A percentile compares a stretch with the other conserved stretches of the same genome.
Evolutionary conservation across 306 rosid genomes (phyloP).

Genomic region (Betula pendula): DNA sequence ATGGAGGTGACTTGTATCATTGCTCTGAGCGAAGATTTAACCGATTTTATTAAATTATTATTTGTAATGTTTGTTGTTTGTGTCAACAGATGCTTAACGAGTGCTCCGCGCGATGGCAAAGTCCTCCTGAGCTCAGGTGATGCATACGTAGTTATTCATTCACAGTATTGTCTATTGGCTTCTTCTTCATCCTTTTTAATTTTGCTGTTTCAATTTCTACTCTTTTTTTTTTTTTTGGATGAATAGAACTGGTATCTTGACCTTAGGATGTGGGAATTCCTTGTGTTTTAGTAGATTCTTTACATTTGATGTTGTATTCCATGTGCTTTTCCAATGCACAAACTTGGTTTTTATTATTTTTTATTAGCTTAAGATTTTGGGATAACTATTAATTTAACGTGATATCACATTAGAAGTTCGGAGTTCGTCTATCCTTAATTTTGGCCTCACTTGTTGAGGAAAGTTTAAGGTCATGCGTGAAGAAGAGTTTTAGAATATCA

Average conservation of each 20-base stretch:
- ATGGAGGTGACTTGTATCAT: too few species aligned
- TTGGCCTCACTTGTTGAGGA: too few species aligned
- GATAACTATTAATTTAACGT: too few species aligned
- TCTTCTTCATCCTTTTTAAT: background rate
- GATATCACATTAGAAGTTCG: too few species aligned
- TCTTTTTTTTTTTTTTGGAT: background rate
- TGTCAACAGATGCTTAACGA: slow-evolving; percentile 46
- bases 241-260: background rate
- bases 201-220: background rate
- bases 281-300: background rate
- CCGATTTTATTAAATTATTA: background rate
- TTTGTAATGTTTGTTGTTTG: background rate
- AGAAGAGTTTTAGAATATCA: too few species aligned
- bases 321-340: too few species aligned
- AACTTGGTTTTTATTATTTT: background rate
- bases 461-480: too few species aligned
- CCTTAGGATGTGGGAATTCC: background rate
- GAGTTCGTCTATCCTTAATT: too few species aligned
- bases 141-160: slow-evolving; percentile 13
- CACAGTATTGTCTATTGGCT: too few species aligned
- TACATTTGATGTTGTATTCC: background rate
- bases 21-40: background rate
- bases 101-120: slow-evolving; percentile 14
- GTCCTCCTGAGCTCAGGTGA: slow-evolving; percentile 45
- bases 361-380: too few species aligned